Percentiles rank a stretch among this genome's conserved stretches.
Conservation (phyloP, 768 basidiomycete species). For the Wakefieldia striispora region DNA sequence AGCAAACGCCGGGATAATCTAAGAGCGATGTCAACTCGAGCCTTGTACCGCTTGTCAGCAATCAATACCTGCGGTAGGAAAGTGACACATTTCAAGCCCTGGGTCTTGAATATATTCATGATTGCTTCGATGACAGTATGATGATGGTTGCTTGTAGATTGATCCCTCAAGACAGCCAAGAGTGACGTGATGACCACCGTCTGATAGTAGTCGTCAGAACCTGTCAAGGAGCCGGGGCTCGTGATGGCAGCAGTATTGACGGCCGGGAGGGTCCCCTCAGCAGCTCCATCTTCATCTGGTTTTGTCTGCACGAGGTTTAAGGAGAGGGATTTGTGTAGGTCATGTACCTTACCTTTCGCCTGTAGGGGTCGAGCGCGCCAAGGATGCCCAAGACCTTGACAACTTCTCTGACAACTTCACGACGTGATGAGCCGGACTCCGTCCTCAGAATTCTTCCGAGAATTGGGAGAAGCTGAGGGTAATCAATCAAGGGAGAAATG, state of each 20-base stretch:
- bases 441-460: conserved; percentile 83
- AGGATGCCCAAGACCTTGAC: conserved; percentile 95
- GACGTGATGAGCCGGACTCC: conserved; percentile 68
- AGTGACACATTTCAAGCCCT: conserved; percentile 92
- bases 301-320: conserved; percentile 41
- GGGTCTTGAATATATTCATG: conserved; percentile 98
- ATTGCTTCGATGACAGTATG: conserved; percentile 95
- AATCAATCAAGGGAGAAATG: conserved; percentile 83
- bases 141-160: conserved; percentile 81
- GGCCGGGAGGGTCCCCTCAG: conserved; percentile 56
- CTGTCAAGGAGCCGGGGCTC: conserved; percentile 56
- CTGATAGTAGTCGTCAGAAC: conserved; percentile 95
- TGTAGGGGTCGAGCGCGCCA: conserved; percentile 94
- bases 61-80: conserved; percentile 83
- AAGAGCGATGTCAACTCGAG: conserved; percentile 10
- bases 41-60: neutral
- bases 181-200: conserved; percentile 90
- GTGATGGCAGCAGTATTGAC: conserved; percentile 69
- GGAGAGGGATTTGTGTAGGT: neutral
- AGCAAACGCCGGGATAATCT: conserved; percentile 96
- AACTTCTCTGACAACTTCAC: conserved; percentile 92
- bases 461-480: conserved; percentile 86
- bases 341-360: conserved; percentile 67
- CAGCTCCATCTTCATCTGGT: conserved; percentile 61
- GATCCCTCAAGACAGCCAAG: conserved; percentile 84